Conservation (phyloP, 148 eudicot genomes). For the Cornus florida region DNA sequence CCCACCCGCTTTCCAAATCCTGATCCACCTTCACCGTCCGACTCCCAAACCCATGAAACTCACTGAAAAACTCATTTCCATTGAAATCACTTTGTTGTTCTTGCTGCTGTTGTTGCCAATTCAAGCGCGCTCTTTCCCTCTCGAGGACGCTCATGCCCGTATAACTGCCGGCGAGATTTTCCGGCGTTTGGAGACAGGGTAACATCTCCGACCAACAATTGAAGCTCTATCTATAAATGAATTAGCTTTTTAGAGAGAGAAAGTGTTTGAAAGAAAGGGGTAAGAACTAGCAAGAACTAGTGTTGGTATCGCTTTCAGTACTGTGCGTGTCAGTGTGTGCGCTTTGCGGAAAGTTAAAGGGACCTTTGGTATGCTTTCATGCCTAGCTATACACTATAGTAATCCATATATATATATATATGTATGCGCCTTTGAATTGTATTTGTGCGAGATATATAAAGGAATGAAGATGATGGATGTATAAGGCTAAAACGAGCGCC, state of each 20-base stretch:
- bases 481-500: constrained; percentile 15
- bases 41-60: constrained; percentile 26
- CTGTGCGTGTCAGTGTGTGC: neutral
- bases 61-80: constrained; percentile 27
- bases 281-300: neutral
- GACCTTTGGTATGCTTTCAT: constrained; percentile 4
- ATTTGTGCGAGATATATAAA: neutral
- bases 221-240: constrained; percentile 37
- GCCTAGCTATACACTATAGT: constrained; percentile 8
- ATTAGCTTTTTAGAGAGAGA: neutral
- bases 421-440: neutral
- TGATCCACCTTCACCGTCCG: constrained; percentile 65
- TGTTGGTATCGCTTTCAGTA: neutral
- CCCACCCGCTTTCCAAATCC: constrained; percentile 55
- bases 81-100: constrained; percentile 35
- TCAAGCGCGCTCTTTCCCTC: constrained; percentile 50
- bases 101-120: constrained; percentile 59
- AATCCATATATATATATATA: neutral
- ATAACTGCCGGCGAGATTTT: constrained; percentile 27
- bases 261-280: neutral
- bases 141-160: constrained; percentile 64
- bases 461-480: neutral
- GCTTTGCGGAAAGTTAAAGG: constrained; percentile 14
- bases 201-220: constrained; percentile 34
- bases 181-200: constrained; percentile 31